Conservation (phyloP, 73 alveolate species). For the Urostyla sp. region DNA sequence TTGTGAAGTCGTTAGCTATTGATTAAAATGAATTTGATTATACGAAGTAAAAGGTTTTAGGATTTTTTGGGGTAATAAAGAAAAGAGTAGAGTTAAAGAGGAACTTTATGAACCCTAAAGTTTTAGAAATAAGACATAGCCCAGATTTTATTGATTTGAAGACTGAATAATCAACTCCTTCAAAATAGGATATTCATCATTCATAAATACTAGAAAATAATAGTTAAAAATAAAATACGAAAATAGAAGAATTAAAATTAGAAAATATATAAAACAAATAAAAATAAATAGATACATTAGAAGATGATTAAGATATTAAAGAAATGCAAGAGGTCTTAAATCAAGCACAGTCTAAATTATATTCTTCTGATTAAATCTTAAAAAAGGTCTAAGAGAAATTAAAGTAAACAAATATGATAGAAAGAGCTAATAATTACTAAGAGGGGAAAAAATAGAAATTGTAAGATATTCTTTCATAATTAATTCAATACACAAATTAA, state of each 20-base stretch:
- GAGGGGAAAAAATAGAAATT: neutral
- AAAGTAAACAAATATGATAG: constrained; percentile 10
- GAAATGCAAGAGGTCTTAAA: neutral
- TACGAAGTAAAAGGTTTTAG: neutral
- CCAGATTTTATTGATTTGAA: no score
- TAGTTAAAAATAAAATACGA: neutral
- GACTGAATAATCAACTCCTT: no score
- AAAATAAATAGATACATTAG: neutral
- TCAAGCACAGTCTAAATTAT: neutral
- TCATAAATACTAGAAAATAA: neutral
- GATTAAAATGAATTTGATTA: neutral
- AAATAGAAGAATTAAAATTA: neutral
- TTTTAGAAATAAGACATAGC: neutral
- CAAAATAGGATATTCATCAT: neutral
- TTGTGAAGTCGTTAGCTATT: neutral
- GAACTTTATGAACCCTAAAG: constrained; percentile 22
- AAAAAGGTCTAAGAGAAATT: neutral
- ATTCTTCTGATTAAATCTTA: neutral
- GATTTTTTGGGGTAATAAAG: constrained; percentile 15
- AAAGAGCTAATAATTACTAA: constrained; percentile 1
- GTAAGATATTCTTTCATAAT: neutral
- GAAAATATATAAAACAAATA: neutral
- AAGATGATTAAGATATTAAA: neutral
- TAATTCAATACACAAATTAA: neutral
- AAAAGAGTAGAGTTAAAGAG: constrained; percentile 21